A percentile compares a stretch with the other conserved stretches of the same genome.
Conservation (phyloP, 306 rosid species). For the Castanea mollissima region DNA sequence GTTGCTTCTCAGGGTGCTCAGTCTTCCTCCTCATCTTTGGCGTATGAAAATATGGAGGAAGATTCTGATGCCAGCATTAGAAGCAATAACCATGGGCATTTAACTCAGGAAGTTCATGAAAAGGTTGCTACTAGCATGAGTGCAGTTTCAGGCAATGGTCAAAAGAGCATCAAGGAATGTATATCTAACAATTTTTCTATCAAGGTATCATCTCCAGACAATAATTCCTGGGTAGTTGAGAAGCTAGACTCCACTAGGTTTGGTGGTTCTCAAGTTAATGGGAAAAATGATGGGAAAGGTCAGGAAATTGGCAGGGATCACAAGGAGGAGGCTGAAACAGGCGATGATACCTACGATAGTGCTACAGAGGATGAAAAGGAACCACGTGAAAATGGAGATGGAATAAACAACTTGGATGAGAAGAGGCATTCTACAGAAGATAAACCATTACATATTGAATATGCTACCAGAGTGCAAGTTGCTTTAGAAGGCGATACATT, state of each 20-base stretch:
- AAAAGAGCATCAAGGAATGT: conserved; percentile 17
- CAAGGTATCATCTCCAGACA: conserved; percentile 21
- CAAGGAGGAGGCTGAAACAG: conserved; percentile 28
- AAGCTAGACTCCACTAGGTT: conserved; percentile 15
- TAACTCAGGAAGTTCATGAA: conserved; percentile 32
- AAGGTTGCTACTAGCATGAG: conserved; percentile 18
- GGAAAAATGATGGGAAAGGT: conserved; percentile 26
- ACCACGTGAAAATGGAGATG: conserved; percentile 22
- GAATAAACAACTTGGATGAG: conserved; percentile 28
- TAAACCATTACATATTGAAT: conserved; percentile 27
- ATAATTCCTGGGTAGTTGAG: conserved; percentile 8
- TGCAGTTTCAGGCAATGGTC: conserved; percentile 17
- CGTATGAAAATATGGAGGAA: conserved; percentile 33
- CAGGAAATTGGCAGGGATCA: conserved; percentile 33
- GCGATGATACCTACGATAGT: conserved; percentile 27
- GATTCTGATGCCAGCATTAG: conserved; percentile 33
- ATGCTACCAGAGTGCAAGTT: conserved; percentile 32
- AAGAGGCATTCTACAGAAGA: conserved; percentile 37
- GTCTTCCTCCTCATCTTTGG: conserved; percentile 44
- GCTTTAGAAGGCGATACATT: conserved; percentile 23
- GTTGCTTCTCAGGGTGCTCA: conserved; percentile 33
- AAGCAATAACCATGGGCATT: conserved; percentile 35
- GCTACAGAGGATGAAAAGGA: conserved; percentile 30
- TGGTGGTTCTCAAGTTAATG: conserved; percentile 16
- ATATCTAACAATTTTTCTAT: conserved; percentile 20